Percentiles rank a stretch among this genome's conserved stretches.
Evolutionary conservation across 768 basidiomycete species (phyloP).

Genomic region (Psilocybe tampanensis): DNA sequence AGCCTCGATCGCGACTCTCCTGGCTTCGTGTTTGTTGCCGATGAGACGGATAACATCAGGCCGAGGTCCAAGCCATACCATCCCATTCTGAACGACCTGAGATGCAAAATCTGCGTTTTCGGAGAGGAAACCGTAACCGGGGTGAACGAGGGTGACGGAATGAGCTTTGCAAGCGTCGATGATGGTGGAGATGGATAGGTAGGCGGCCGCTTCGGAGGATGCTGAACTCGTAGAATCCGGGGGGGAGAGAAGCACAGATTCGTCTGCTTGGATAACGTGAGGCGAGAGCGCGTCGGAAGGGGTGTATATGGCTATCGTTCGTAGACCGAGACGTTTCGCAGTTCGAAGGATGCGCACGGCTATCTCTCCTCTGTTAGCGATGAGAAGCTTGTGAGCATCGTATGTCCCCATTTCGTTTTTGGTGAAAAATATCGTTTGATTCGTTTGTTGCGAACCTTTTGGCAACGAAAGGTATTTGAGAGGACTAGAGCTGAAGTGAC

Average conservation of each 20-base stretch:
- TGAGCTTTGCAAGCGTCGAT: conserved; percentile 43
- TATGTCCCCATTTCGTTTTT: background rate
- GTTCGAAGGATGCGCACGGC: conserved; percentile 65
- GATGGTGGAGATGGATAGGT: conserved; percentile 41
- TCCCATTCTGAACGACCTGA: conserved; percentile 46
- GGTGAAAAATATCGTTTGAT: no score
- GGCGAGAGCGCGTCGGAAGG: conserved; percentile 57
- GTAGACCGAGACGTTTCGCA: conserved; percentile 51
- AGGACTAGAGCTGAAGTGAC: no score
- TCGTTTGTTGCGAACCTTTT: no score
- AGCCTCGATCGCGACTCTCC: conserved; percentile 44
- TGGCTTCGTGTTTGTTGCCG: conserved; percentile 66
- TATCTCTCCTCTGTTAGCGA: conserved; percentile 77
- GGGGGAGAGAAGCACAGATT: conserved; percentile 38
- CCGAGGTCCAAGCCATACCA: conserved; percentile 60
- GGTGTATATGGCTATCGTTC: conserved; percentile 59
- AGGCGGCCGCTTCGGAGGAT: conserved; percentile 44
- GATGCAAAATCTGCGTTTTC: conserved; percentile 62
- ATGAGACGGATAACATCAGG: conserved; percentile 52
- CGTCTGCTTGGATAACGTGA: conserved; percentile 59
- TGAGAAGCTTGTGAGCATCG: conserved; percentile 50
- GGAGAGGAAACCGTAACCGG: conserved; percentile 70
- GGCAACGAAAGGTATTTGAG: no score
- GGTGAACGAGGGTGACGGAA: conserved; percentile 55
- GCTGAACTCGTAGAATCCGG: background rate